Evolutionary conservation across 345 rosid genomes (phyloP).

Genomic region (Salix arbutifolia): DNA sequence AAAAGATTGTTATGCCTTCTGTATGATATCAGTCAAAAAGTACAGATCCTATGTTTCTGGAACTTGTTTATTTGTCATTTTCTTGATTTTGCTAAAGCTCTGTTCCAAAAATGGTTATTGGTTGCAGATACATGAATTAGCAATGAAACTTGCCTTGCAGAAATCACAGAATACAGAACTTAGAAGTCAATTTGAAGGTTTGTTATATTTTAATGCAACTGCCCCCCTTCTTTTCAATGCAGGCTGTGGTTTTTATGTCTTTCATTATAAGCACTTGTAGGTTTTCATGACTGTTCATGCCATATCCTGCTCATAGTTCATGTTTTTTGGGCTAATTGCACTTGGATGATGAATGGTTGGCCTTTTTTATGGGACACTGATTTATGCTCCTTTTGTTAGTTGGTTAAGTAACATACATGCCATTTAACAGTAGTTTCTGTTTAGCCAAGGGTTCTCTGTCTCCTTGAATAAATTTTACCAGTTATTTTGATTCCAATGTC

Average conservation of each 20-base stretch:
- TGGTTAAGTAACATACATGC: too few species aligned
- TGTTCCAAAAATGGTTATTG: constrained; percentile 14
- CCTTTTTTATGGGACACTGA: neutral
- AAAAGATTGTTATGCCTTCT: neutral
- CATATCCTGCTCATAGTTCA: too few species aligned
- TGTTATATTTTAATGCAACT: neutral
- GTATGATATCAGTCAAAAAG: neutral
- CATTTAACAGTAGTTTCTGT: too few species aligned
- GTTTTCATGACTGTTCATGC: too few species aligned
- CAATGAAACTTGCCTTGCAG: constrained; percentile 78
- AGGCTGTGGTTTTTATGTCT: neutral
- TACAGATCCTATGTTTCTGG: neutral
- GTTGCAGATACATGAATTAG: constrained; percentile 77
- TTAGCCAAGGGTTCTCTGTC: too few species aligned
- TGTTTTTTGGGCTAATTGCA: neutral
- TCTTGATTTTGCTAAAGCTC: neutral
- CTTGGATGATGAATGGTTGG: neutral
- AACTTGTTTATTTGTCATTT: neutral
- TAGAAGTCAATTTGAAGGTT: constrained; percentile 88
- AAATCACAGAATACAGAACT: constrained; percentile 81
- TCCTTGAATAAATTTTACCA: too few species aligned
- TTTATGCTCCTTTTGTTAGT: too few species aligned
- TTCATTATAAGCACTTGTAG: neutral
- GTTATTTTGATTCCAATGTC: too few species aligned
- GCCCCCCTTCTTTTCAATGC: neutral